A percentile compares a stretch with the other conserved stretches of the same genome.
Conservation (phyloP, 306 rosid species). For the Delonix regia region DNA sequence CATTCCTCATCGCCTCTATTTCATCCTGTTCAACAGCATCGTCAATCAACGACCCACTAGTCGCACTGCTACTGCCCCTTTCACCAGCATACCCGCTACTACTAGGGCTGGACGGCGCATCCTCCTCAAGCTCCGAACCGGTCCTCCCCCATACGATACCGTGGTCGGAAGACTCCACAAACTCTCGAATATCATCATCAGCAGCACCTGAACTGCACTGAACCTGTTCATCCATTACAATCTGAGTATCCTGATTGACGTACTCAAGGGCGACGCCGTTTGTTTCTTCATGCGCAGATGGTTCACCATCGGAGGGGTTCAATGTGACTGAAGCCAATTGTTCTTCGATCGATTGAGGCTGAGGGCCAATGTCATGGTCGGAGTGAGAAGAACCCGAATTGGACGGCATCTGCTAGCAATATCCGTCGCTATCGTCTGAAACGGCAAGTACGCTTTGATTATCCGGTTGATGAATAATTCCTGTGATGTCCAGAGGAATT, state of each 20-base stretch:
- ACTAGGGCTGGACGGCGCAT: conserved; percentile 77
- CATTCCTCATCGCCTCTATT: conserved; percentile 48
- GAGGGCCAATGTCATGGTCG: conserved; percentile 31
- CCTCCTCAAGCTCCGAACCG: conserved; percentile 62
- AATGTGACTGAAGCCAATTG: conserved; percentile 47
- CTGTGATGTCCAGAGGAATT: background rate
- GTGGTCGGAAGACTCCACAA: conserved; percentile 38
- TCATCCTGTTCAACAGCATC: conserved; percentile 51
- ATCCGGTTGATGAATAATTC: background rate
- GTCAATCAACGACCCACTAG: conserved; percentile 61
- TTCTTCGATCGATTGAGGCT: conserved; percentile 34
- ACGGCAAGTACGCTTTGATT: background rate
- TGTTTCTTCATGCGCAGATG: conserved; percentile 16
- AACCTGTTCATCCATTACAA: conserved; percentile 35
- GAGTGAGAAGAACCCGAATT: conserved; percentile 42
- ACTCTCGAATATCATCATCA: conserved; percentile 33
- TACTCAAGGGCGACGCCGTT: conserved; percentile 45
- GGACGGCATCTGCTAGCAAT: conserved; percentile 49
- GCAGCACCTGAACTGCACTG: conserved; percentile 23
- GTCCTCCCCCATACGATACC: conserved; percentile 53
- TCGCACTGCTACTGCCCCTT: conserved; percentile 69
- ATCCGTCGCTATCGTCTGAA: background rate
- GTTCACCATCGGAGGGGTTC: conserved; percentile 33
- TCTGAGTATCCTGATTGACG: conserved; percentile 24
- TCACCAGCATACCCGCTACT: conserved; percentile 95